Percentiles rank a stretch among this genome's conserved stretches.
Evolutionary conservation across 2,329 filamentous ascomycete genomes (phyloP).

Genomic region (Trichoderma sp.): DNA sequence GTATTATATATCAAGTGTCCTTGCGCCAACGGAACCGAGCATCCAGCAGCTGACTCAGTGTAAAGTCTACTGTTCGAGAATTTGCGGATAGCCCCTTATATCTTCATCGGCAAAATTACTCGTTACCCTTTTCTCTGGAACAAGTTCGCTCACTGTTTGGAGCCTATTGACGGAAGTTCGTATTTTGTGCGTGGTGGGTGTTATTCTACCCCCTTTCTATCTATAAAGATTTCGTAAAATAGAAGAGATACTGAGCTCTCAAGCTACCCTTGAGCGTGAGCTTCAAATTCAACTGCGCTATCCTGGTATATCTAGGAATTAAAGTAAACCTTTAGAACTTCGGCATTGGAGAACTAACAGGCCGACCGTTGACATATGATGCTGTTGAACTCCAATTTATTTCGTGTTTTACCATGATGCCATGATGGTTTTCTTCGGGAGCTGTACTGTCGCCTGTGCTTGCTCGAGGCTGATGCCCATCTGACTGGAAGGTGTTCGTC

Average conservation of each 20-base stretch:
- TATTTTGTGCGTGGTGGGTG: not conserved
- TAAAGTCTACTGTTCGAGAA: not conserved
- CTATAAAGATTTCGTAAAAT: not conserved
- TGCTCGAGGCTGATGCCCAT: not conserved
- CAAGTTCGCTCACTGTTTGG: not conserved
- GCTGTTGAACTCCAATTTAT: not conserved
- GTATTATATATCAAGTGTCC: not conserved
- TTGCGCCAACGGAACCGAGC: not conserved
- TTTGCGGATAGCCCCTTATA: not conserved
- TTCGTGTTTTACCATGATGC: not conserved
- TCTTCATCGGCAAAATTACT: not conserved
- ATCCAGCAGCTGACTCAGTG: not conserved
- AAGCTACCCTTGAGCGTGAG: not conserved
- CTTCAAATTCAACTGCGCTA: not conserved
- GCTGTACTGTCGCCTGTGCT: not conserved
- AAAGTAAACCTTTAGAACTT: not conserved
- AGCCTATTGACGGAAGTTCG: not conserved
- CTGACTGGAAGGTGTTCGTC: not conserved
- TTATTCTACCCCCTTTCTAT: not conserved
- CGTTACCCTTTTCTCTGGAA: not conserved
- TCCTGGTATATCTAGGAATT: not conserved
- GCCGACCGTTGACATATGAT: not conserved
- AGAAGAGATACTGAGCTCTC: not conserved
- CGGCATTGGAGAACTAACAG: not conserved
- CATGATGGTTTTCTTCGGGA: not conserved